Conservation (phyloP, 495 filamentous ascomycete genomes). For the Clavariopsis aquatica region DNA sequence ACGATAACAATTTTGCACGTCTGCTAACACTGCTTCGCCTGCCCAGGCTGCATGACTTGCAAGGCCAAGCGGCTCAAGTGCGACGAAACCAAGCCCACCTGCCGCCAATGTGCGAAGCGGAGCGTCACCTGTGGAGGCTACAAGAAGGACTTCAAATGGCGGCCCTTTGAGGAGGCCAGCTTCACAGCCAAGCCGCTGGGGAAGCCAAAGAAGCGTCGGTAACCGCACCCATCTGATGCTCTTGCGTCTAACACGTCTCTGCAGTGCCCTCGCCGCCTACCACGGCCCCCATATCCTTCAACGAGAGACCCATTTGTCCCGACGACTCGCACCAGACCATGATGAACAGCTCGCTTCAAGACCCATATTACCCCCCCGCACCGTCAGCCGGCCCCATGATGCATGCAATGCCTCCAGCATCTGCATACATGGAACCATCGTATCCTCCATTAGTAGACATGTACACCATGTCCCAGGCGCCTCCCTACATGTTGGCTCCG, state of each 20-base stretch:
- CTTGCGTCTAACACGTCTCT: background rate
- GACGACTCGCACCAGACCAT: constrained; percentile 18
- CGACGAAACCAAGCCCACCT: constrained; percentile 75
- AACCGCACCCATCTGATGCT: background rate
- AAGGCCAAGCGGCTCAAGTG: constrained; percentile 81
- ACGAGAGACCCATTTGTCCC: constrained; percentile 7
- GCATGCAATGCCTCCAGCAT: constrained; percentile 3
- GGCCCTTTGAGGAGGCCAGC: constrained; percentile 70
- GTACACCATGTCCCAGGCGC: constrained; percentile 22
- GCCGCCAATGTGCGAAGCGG: constrained; percentile 70
- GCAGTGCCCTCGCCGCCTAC: constrained; percentile 25
- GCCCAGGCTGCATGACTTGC: constrained; percentile 77
- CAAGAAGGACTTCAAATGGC: constrained; percentile 84
- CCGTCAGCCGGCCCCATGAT: constrained; percentile 9
- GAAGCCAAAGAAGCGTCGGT: constrained; percentile 56
- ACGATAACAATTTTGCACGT: constrained; percentile 15
- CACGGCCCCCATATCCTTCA: constrained; percentile 4
- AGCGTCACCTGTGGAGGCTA: constrained; percentile 75
- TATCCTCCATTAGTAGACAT: constrained; percentile 12
- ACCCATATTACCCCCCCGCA: constrained; percentile 16
- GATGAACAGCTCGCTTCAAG: constrained; percentile 10
- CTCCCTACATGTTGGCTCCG: constrained; percentile 23
- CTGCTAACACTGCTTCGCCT: constrained; percentile 5
- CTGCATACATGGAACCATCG: constrained; percentile 21
- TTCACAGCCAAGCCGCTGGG: constrained; percentile 53